Conservation (phyloP, 139 green algal species). For the Chlamydomonas schloesseri region DNA sequence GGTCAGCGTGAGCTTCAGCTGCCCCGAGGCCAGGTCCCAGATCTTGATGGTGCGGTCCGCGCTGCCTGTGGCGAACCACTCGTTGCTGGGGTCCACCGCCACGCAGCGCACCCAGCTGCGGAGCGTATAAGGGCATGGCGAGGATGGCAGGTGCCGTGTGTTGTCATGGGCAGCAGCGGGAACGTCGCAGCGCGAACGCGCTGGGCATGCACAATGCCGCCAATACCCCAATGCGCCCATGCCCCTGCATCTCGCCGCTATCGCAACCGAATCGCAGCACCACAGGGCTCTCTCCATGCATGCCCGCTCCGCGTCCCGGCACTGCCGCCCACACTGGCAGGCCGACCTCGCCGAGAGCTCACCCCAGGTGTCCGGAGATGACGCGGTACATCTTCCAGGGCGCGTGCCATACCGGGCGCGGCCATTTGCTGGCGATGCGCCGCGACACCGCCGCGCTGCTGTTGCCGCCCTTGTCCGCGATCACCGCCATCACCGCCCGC, state of each 20-base stretch:
- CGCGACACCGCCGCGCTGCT: conserved; percentile 81
- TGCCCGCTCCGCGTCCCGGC: no score
- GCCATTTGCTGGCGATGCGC: conserved; percentile 92
- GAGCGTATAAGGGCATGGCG: not conserved
- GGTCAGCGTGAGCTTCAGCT: conserved; percentile 98
- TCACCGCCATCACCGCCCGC: conserved; percentile 62
- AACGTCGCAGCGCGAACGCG: no score
- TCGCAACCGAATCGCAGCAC: no score
- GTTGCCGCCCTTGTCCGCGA: conserved; percentile 27
- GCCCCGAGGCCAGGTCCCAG: conserved; percentile 90
- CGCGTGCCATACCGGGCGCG: conserved; percentile 90
- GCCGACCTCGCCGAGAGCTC: conserved; percentile 65
- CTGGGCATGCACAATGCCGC: no score
- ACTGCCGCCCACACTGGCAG: no score
- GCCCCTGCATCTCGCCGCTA: no score
- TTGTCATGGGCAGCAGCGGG: not conserved
- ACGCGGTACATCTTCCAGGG: conserved; percentile 98
- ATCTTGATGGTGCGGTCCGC: conserved; percentile 99
- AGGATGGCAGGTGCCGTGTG: not conserved
- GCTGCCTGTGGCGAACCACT: conserved; percentile 96
- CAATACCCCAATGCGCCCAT: no score
- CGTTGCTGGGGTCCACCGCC: conserved; percentile 95
- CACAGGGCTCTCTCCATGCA: no score
- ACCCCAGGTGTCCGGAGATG: conserved; percentile 96
- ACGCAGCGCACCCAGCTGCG: conserved; percentile 92